These are phyloP conservation scores for Alternaria dauci DNA, from an alignment of 2,329 filamentous ascomycete genomes.

Conservation along the genomic window DNA sequence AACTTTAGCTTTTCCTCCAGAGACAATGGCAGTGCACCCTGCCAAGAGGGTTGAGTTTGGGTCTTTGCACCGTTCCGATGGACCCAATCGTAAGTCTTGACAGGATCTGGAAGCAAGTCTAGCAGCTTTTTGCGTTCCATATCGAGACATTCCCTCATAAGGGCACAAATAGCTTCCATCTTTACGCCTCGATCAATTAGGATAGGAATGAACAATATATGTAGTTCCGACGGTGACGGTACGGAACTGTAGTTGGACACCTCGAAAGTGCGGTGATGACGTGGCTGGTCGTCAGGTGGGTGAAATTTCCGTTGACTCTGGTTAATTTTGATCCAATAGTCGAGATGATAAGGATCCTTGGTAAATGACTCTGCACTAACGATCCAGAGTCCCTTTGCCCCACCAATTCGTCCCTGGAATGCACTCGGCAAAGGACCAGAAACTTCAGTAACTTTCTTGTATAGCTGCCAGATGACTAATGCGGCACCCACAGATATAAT, in stretches of 20 bases:
- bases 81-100: slow-evolving; percentile 61
- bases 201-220: slow-evolving; percentile 74
- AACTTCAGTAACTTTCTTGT: slow-evolving; percentile 63
- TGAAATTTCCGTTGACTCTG: slow-evolving; percentile 75
- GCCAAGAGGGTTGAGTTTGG: slow-evolving; percentile 32
- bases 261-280: slow-evolving; percentile 70
- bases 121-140: slow-evolving; percentile 63
- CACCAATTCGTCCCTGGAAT: slow-evolving; percentile 74
- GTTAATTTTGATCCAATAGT: slow-evolving; percentile 70
- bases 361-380: slow-evolving; percentile 61
- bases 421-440: slow-evolving; percentile 72
- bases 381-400: slow-evolving; percentile 80
- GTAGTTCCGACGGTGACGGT: slow-evolving; percentile 65
- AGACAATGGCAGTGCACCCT: slow-evolving; percentile 35
- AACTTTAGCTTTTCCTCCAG: slow-evolving; percentile 40
- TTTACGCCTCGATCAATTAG: slow-evolving; percentile 67
- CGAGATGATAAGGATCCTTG: slow-evolving; percentile 52
- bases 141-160: slow-evolving; percentile 62
- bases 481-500: slow-evolving; percentile 70
- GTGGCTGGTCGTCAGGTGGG: slow-evolving; percentile 56
- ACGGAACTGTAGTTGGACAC: slow-evolving; percentile 61
- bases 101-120: slow-evolving; percentile 60
- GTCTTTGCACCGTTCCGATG: slow-evolving; percentile 49
- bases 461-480: slow-evolving; percentile 57
- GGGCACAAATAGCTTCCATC: slow-evolving; percentile 54